Evolutionary conservation across 2,329 filamentous ascomycete species (phyloP).

Genomic region (Dactylellina drechsleri): DNA sequence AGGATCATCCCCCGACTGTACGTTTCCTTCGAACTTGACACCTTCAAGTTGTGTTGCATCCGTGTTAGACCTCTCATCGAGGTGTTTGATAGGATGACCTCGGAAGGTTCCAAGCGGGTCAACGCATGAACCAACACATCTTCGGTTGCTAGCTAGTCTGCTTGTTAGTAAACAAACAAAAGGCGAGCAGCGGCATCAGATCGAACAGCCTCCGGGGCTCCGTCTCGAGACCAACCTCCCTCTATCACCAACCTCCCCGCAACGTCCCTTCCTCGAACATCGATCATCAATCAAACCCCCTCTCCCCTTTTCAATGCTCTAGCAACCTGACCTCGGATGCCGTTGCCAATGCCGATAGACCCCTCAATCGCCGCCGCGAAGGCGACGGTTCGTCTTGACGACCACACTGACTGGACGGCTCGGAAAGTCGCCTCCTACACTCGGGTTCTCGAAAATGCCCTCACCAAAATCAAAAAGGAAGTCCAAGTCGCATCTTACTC

Average conservation of each 20-base stretch:
- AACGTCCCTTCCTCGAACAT: neutral
- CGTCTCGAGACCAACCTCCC: slow-evolving; percentile 2
- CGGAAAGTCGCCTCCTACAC: slow-evolving; percentile 46
- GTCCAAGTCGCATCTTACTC: slow-evolving; percentile 42
- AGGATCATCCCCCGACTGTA: neutral
- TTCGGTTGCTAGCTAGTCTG: neutral
- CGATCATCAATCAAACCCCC: neutral
- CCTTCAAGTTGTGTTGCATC: no score
- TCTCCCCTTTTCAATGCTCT: slow-evolving; percentile 17
- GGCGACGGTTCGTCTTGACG: slow-evolving; percentile 28
- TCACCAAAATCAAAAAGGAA: slow-evolving; percentile 49
- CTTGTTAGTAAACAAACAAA: slow-evolving; percentile 47
- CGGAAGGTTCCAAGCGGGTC: neutral
- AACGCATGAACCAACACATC: neutral
- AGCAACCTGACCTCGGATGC: slow-evolving; percentile 6
- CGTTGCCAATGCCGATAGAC: slow-evolving; percentile 24
- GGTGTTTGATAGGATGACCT: neutral
- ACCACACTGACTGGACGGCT: slow-evolving; percentile 44
- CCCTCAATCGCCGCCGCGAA: slow-evolving; percentile 27
- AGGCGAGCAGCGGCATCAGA: neutral
- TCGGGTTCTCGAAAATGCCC: slow-evolving; percentile 48
- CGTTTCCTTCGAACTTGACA: neutral
- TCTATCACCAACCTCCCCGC: slow-evolving; percentile 6
- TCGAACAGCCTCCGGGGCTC: neutral
- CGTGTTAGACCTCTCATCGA: neutral